phyloP scores from a whole-genome alignment of 768 basidiomycete species.

The Phlegmacium glaucopus region DNA sequence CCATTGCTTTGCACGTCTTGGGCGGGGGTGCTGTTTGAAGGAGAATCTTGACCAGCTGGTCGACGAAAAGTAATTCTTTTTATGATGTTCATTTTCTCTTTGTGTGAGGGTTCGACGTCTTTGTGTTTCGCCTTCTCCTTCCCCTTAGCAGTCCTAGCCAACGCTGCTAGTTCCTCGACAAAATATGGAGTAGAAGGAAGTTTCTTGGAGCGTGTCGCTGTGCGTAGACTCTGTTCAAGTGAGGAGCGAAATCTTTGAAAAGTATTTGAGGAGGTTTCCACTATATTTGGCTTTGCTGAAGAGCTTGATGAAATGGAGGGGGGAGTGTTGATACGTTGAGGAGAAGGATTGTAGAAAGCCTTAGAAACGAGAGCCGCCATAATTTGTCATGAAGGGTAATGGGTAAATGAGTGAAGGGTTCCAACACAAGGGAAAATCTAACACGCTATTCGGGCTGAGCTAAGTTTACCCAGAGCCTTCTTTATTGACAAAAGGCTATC shows the following conservation, averaged over 20 bases:
- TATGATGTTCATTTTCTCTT: constrained; percentile 20
- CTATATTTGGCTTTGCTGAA: constrained; percentile 32
- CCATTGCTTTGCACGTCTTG: constrained; percentile 34
- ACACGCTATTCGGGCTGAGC: too few species aligned
- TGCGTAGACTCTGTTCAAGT: constrained; percentile 63
- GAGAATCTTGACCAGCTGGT: not conserved
- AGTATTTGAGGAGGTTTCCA: constrained; percentile 45
- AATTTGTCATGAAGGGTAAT: too few species aligned
- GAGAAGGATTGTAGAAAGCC: constrained; percentile 23
- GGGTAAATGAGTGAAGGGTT: too few species aligned
- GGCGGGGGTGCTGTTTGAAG: constrained; percentile 13
- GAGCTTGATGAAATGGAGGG: constrained; percentile 36
- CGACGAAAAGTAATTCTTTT: constrained; percentile 26
- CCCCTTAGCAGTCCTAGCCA: constrained; percentile 36
- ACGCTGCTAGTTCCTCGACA: constrained; percentile 39
- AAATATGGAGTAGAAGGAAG: constrained; percentile 21
- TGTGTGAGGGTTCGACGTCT: constrained; percentile 29
- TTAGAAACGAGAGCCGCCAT: too few species aligned
- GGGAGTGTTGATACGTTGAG: constrained; percentile 33
- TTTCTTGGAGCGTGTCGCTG: constrained; percentile 59
- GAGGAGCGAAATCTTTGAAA: constrained; percentile 66
- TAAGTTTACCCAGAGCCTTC: too few species aligned
- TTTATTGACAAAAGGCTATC: too few species aligned
- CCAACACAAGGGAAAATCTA: too few species aligned
- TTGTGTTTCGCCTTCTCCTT: constrained; percentile 34